Evolutionary conservation across 805 yeast species (phyloP), one percentile per base, ranked within the genome.

Genomic region (Candida sonorensis): DNA sequence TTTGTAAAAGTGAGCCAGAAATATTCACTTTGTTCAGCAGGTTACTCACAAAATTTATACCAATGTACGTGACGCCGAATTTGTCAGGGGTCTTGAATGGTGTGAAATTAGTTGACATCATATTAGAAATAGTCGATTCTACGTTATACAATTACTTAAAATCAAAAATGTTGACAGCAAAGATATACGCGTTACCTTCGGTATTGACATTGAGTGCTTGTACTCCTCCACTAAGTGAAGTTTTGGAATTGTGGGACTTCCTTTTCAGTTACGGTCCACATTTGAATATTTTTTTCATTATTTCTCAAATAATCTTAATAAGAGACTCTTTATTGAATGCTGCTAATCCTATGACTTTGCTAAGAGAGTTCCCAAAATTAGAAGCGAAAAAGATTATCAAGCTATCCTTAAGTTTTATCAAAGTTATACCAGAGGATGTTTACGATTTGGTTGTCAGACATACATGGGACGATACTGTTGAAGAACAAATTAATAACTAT

Each of bases 231-330:
- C 61, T 88, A 27, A 60, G 64, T 20, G 85, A 87, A 41, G 82
- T 83, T 2, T 57, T 87, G 23, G 72, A 76, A 36, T 64, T 87
- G 12, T 87, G 97, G 97, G 97, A 87, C 53, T 82, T 87, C 43
- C 59, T 86, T 45, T 81, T 87, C 56, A 94, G 96, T 4, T 87
- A 84, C 48, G 97, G 97, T 0, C 75, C 82, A 13, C 95, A 88
- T 49, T 69, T 86, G 77, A 87, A 88, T 57, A 71, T 88, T 18
- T 62, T 88, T 23, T 81, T 86, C 44, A 75, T 87, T 3, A 84
- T 86, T 7, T 90, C 96, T 2, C 95, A 84, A 51, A 59, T 87
- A 15, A 75, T 83, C 4, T 62, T 80, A 26, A 77, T 81, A 37
- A 63, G 96, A 36, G 69, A 76, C 8, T 59, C 67, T 19, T 59